Evolutionary conservation across 495 filamentous ascomycete species (phyloP).

Genomic region (Parachaetomium inaequale): DNA sequence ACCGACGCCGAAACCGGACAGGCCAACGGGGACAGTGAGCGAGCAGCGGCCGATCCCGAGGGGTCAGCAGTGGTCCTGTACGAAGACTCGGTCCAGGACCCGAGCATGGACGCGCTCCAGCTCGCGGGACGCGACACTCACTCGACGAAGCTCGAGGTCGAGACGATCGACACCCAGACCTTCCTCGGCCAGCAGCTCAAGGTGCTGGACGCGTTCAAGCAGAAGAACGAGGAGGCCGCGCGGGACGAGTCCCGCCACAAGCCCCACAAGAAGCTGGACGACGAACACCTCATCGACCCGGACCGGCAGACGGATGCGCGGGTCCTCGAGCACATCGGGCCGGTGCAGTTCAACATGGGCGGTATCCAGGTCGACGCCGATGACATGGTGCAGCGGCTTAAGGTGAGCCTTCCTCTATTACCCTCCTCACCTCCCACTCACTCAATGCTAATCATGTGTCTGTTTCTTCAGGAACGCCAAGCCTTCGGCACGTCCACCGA

Average conservation of each 20-base stretch:
- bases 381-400: slow-evolving; percentile 85
- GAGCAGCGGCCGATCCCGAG: slow-evolving; percentile 32
- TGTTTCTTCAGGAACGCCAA: slow-evolving; percentile 46
- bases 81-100: slow-evolving; percentile 74
- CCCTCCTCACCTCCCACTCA: not conserved
- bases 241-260: slow-evolving; percentile 43
- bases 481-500: slow-evolving; percentile 41
- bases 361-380: slow-evolving; percentile 96
- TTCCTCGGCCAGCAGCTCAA: slow-evolving; percentile 75
- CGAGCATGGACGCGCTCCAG: slow-evolving; percentile 58
- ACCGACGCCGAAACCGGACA: slow-evolving; percentile 15
- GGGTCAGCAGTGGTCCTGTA: slow-evolving; percentile 66
- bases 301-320: slow-evolving; percentile 46
- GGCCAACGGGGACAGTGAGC: slow-evolving; percentile 26
- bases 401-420: slow-evolving; percentile 49
- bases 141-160: slow-evolving; percentile 59
- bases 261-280: slow-evolving; percentile 35
- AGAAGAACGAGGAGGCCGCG: slow-evolving; percentile 57
- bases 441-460: not conserved
- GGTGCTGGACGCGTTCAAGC: slow-evolving; percentile 63
- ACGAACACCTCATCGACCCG: slow-evolving; percentile 17
- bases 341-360: slow-evolving; percentile 95
- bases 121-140: slow-evolving; percentile 48
- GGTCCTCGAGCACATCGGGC: slow-evolving; percentile 87
- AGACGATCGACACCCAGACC: slow-evolving; percentile 69